Base-by-base conservation (phyloP, 352 stramenopile genomes). In the Phytophthora idaei region DNA sequence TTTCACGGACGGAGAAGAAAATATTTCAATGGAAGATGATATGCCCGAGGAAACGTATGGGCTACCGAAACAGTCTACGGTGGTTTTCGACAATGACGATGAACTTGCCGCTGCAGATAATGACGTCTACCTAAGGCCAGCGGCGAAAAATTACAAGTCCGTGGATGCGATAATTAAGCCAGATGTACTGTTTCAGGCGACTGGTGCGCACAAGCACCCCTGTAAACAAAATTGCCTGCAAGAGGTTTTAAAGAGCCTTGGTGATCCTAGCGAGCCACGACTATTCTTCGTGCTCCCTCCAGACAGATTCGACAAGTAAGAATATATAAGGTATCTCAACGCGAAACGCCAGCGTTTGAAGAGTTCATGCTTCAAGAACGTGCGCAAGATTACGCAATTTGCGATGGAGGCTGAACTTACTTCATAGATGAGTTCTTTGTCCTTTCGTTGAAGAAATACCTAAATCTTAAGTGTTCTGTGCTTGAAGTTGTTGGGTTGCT, bases 121-220 rank as follows among this genome's bases (percentile, higher is more conserved):
- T 3, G 15, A 8, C 12, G 25, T 11, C 6, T 57, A 47, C 51
- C 21, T 57, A 11, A 32, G 32, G 17, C 34, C 51, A 47, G 34
- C 17, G 9, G 51, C 17, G 44, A 45, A 27, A 45, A 48, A 52
- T 29, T 53, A 53, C 42, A 36, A 52, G 15, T 61, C 54, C 39
- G 41, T 44, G 54, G 28, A 52, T 15, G 54, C 41, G 41, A 44
- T 61, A 51, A 36, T 53, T 9, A 61, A 21, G 21, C 21, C 21
- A 21, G 21, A 21, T 21, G 21, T 21, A 21, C 21, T 61, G 54
- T 53, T 61, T n/a, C 42, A 53, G 42, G 17, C 51, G 29, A 53
- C 54, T 53, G 31, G 29, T 25, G 54, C 54, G 32, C 42, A 61
- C 28, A 45, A 53, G 4, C 54, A 61, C 29, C 54, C 28, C 29